Evolutionary conservation across 257 asterid species (phyloP).

Genomic region (Rhazya stricta): DNA sequence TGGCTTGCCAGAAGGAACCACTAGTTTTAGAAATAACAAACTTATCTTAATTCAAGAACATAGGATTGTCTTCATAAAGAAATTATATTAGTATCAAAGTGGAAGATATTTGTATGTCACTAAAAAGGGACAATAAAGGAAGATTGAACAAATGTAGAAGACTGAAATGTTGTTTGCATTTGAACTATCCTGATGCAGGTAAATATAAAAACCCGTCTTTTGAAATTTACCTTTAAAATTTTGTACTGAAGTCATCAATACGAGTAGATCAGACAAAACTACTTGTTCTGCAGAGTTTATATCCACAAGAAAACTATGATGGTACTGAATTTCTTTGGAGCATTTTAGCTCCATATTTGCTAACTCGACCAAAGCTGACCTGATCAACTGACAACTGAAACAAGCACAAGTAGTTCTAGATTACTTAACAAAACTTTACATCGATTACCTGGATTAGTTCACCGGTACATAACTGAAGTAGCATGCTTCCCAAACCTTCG

Average conservation of each 20-base stretch:
- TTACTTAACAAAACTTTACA: too few species aligned
- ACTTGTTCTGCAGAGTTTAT: background rate
- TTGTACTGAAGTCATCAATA: background rate
- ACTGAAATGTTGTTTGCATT: background rate
- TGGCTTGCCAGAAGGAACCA: background rate
- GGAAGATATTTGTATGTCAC: background rate
- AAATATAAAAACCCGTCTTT: background rate
- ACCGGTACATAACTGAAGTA: too few species aligned
- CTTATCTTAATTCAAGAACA: background rate
- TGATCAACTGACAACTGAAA: too few species aligned
- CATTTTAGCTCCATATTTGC: background rate
- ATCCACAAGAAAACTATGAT: background rate
- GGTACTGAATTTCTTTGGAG: background rate
- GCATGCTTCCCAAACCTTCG: too few species aligned
- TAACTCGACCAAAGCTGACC: background rate
- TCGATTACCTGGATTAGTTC: too few species aligned
- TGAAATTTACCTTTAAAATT: background rate
- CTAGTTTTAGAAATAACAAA: background rate
- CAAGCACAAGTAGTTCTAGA: too few species aligned
- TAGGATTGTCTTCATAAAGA: background rate
- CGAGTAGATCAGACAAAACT: background rate
- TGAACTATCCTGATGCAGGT: background rate
- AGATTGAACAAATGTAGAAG: background rate
- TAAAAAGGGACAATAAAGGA: background rate
- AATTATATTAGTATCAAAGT: background rate